Percentiles rank a stretch among this genome's conserved stretches.
These are phyloP conservation scores for Clarireedia monteithiana DNA, from an alignment of 2,329 filamentous ascomycete genomes.

Conservation along the genomic window DNA sequence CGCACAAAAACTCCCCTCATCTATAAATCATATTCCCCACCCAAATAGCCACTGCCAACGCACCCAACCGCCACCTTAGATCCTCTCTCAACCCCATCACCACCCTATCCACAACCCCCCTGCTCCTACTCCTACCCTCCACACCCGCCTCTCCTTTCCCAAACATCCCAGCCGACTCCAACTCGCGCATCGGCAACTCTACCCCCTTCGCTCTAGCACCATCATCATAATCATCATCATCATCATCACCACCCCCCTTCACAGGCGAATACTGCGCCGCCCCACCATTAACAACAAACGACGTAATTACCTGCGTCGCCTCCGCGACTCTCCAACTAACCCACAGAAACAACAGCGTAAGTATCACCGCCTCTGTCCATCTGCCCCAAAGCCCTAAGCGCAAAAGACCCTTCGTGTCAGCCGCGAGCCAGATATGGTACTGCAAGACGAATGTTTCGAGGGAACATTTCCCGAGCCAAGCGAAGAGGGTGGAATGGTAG, in stretches of 20 bases:
- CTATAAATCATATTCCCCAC: conserved; percentile 15
- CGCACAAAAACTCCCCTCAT: background rate
- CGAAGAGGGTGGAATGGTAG: conserved; percentile 39
- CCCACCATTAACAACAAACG: conserved; percentile 30
- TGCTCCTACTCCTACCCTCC: conserved; percentile 32
- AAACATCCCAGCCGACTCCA: conserved; percentile 7
- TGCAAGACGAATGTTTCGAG: conserved; percentile 54
- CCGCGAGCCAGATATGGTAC: conserved; percentile 54
- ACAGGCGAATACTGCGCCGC: background rate
- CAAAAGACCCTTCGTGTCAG: conserved; percentile 46
- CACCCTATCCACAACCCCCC: background rate
- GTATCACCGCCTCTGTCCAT: conserved; percentile 32
- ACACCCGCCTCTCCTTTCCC: conserved; percentile 30
- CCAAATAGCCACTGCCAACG: conserved; percentile 13
- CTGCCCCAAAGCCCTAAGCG: conserved; percentile 27
- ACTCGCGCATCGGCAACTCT: background rate
- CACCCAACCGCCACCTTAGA: conserved; percentile 12
- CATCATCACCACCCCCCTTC: conserved; percentile 17
- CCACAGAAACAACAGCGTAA: conserved; percentile 38
- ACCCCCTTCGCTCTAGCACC: conserved; percentile 18
- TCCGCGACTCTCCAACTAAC: conserved; percentile 31
- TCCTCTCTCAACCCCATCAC: background rate
- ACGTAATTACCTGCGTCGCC: conserved; percentile 32
- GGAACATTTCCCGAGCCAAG: conserved; percentile 47
- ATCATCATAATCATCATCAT: conserved; percentile 24